phyloP scores from a whole-genome alignment of 2,329 filamentous ascomycete species.

The Neopestalotiopsis sp. region DNA sequence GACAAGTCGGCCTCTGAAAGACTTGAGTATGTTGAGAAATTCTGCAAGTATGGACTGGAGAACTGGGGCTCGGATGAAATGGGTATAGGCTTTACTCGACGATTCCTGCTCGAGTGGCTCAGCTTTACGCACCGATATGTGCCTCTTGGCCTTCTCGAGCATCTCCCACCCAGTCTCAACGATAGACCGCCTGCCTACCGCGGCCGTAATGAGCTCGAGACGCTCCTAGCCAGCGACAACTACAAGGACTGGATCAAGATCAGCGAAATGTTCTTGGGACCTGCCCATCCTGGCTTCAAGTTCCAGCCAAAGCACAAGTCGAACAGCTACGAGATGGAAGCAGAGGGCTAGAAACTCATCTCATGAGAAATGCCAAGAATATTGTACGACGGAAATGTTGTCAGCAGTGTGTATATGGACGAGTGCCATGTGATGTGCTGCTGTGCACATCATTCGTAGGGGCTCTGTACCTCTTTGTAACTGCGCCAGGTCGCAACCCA shows the following conservation, averaged over 20 bases:
- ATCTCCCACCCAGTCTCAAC: constrained; percentile 86
- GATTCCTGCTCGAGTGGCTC: constrained; percentile 94
- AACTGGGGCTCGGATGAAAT: constrained; percentile 96
- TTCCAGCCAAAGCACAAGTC: constrained; percentile 99
- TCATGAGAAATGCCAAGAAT: not conserved
- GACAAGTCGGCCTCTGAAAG: constrained; percentile 93
- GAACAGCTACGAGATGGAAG: constrained; percentile 85
- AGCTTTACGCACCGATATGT: constrained; percentile 94
- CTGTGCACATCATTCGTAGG: not conserved
- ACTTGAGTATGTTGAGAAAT: constrained; percentile 85
- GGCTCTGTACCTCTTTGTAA: too few relatives aligned
- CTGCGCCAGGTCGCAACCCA: too few relatives aligned
- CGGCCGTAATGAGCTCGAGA: constrained; percentile 90
- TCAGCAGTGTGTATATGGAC: not conserved
- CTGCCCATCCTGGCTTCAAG: constrained; percentile 86
- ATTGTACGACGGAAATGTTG: not conserved
- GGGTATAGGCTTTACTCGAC: constrained; percentile 86
- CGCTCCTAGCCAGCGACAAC: constrained; percentile 86
- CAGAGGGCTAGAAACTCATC: constrained; percentile 60
- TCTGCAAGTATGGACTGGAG: constrained; percentile 87
- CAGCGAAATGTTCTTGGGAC: constrained; percentile 97
- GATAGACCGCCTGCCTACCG: constrained; percentile 85
- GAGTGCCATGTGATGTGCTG: not conserved
- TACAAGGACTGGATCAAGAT: constrained; percentile 99
- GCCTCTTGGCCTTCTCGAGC: constrained; percentile 85